Conservation (phyloP, 148 eudicot genomes). For the Spergularia bocconei region DNA sequence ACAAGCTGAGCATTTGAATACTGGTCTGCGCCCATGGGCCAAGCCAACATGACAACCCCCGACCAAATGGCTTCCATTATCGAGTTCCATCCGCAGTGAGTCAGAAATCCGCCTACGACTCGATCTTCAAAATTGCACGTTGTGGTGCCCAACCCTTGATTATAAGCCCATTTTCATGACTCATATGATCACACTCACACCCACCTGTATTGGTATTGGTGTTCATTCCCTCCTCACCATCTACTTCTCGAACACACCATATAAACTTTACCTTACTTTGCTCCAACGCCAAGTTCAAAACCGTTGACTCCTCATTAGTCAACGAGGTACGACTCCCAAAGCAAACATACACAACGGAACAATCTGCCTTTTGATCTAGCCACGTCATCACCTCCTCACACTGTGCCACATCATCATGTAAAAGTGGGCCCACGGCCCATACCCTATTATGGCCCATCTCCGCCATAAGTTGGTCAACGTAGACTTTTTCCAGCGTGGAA, state of each 20-base stretch:
- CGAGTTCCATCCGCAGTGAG: slow-evolving; percentile 58
- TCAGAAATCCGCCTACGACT: slow-evolving; percentile 39
- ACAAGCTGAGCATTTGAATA: slow-evolving; percentile 30
- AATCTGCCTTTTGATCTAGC: slow-evolving; percentile 30
- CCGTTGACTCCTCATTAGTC: slow-evolving; percentile 14
- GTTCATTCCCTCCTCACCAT: neutral
- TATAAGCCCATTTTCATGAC: slow-evolving; percentile 30
- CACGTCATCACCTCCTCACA: slow-evolving; percentile 34
- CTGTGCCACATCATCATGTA: neutral
- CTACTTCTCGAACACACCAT: slow-evolving; percentile 23
- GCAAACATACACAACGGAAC: slow-evolving; percentile 30
- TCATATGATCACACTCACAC: slow-evolving; percentile 8
- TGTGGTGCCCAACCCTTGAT: slow-evolving; percentile 49
- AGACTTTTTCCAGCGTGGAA: slow-evolving; percentile 24
- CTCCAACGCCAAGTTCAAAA: slow-evolving; percentile 22
- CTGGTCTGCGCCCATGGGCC: slow-evolving; percentile 41
- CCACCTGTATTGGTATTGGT: slow-evolving; percentile 1
- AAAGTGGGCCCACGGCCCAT: slow-evolving; percentile 34
- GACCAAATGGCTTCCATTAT: slow-evolving; percentile 35
- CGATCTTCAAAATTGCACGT: slow-evolving; percentile 31
- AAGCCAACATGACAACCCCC: slow-evolving; percentile 33
- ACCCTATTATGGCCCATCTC: slow-evolving; percentile 27
- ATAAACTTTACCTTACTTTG: slow-evolving; percentile 17
- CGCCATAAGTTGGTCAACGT: slow-evolving; percentile 28
- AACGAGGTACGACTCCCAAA: slow-evolving; percentile 30